These are phyloP conservation scores for Pleomassaria siparia DNA, from an alignment of 2,329 filamentous ascomycete species.

Conservation along the genomic window DNA sequence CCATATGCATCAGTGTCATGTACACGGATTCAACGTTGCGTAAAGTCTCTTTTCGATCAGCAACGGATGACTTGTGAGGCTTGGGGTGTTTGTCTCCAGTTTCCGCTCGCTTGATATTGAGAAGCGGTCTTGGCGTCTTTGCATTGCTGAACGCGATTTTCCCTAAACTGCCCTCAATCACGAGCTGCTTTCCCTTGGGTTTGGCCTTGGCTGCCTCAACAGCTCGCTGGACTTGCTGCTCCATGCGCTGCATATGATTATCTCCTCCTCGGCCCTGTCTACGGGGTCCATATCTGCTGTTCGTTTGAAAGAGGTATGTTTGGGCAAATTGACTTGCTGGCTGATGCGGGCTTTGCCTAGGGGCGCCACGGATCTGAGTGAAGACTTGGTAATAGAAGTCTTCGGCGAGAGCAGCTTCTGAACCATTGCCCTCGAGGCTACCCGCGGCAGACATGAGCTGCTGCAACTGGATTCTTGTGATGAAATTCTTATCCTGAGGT, in stretches of 20 bases:
- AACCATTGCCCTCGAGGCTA: conserved; percentile 76
- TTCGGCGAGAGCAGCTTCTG: conserved; percentile 79
- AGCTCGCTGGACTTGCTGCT: conserved; percentile 95
- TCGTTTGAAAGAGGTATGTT: conserved; percentile 95
- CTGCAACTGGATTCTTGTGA: conserved; percentile 95
- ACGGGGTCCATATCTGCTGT: conserved; percentile 75
- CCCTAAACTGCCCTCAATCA: conserved; percentile 92
- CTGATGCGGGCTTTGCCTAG: conserved; percentile 87
- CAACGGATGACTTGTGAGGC: conserved; percentile 54
- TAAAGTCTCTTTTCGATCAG: conserved; percentile 79
- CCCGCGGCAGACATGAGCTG: conserved; percentile 92
- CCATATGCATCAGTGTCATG: conserved; percentile 83
- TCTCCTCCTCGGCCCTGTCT: conserved; percentile 82
- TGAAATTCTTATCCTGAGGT: conserved; percentile 98
- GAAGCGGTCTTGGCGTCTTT: conserved; percentile 90
- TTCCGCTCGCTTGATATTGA: conserved; percentile 92
- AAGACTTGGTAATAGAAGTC: conserved; percentile 99
- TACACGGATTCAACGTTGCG: conserved; percentile 89
- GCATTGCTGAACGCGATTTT: conserved; percentile 99
- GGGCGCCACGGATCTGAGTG: conserved; percentile 86
- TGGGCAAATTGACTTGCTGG: conserved; percentile 95
- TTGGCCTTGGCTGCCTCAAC: conserved; percentile 97
- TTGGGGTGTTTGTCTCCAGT: conserved; percentile 53
- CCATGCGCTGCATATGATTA: conserved; percentile 98
- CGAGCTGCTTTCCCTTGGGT: conserved; percentile 95